Base-by-base conservation (phyloP, 495 filamentous ascomycete genomes). In the Poronia punctata region DNA sequence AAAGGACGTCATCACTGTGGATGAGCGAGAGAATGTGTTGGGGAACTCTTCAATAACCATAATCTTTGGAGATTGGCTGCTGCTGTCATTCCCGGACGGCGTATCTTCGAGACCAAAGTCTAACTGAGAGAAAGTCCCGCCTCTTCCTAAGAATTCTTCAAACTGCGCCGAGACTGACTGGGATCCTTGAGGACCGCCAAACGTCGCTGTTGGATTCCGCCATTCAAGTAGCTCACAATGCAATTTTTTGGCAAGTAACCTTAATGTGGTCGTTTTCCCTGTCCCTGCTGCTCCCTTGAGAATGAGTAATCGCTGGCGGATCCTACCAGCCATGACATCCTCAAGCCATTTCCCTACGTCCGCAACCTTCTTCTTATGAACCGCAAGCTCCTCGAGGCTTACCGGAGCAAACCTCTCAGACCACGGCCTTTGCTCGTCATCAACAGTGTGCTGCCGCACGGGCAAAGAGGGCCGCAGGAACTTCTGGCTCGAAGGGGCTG, bases 11-110 rank as follows among this genome's bases (percentile, higher is more conserved):
- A 96, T 57, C 38, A 74, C 70, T 11, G 73, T 71, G 8, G 83
- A 84, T 0, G 75, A 80, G 28, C 77, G 73, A 16, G 75, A 74
- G 43, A 88, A 80, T 0, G 84, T 82, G 49, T 84, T 88, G 1
- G 93, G 93, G 56, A 95, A 96, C 56, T 99, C 93, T 68, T 99
- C 93, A 35, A 99, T 72, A 7, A 97, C 60, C 29, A 96, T 83
- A 22, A 95, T 57, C 48, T 65, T 66, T 46, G 53, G 62, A 11
- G 50, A 42, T 36, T 49, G 48, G 26, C 44, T 19, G 31, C 29
- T 6, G 36, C 41, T 32, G 25, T 20, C 43, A 8, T 41, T 45
- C 17, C 17, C 18, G 27, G 26, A n/a, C 11, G 50, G 53, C 6
- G 54, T 39, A 9, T 49, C 46, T 8, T 70, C 66, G 22, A 62